Conservation (phyloP, 2,329 filamentous ascomycete species). For the Epichloe glyceriae region DNA sequence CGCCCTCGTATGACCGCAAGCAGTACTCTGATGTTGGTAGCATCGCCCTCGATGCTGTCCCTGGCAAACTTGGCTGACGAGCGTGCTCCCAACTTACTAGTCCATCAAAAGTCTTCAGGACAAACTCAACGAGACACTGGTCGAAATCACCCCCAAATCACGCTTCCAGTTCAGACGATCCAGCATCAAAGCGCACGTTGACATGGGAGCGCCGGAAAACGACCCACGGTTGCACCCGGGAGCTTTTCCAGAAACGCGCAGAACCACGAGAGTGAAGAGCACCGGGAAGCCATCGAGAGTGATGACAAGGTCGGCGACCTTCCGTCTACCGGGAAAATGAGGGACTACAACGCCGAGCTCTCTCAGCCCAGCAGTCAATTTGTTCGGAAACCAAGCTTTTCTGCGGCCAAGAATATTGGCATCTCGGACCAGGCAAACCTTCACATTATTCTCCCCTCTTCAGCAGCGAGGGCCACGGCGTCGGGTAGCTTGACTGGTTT, state of each 20-base stretch:
- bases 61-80: not conserved
- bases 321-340: conserved; percentile 21
- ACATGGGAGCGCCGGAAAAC: conserved; percentile 29
- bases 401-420: conserved; percentile 44
- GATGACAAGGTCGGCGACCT: conserved; percentile 26
- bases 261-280: conserved; percentile 8
- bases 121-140: conserved; percentile 58
- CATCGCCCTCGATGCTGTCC: not conserved
- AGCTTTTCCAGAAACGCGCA: conserved; percentile 19
- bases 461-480: conserved; percentile 56
- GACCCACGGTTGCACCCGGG: conserved; percentile 29
- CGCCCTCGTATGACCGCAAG: conserved; percentile 82
- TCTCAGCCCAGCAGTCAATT: conserved; percentile 23
- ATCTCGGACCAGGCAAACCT: conserved; percentile 55
- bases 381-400: conserved; percentile 50
- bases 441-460: conserved; percentile 65
- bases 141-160: conserved; percentile 56
- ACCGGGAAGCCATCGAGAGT: conserved; percentile 8
- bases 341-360: conserved; percentile 47
- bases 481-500: conserved; percentile 63
- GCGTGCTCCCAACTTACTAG: conserved; percentile 29
- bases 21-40: conserved; percentile 61
- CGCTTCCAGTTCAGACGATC: conserved; percentile 66
- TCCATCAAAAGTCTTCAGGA: conserved; percentile 71
- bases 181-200: conserved; percentile 20